These are phyloP conservation scores for Penicillium parvum DNA, from an alignment of 495 filamentous ascomycete species.

Conservation along the genomic window DNA sequence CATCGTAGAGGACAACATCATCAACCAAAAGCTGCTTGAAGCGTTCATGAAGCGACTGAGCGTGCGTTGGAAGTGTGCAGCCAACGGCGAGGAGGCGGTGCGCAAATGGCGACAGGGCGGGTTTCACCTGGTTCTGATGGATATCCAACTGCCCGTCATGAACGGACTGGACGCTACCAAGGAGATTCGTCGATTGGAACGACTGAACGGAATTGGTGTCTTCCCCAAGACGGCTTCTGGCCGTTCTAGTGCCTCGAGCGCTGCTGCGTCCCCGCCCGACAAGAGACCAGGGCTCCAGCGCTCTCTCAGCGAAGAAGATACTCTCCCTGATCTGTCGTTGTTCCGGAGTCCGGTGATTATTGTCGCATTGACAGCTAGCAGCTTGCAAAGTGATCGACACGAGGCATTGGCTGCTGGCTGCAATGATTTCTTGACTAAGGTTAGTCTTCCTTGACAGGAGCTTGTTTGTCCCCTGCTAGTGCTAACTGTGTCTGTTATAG, in stretches of 20 bases:
- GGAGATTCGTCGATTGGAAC: constrained; percentile 87
- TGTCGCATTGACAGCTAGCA: constrained; percentile 90
- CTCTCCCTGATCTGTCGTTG: constrained; percentile 57
- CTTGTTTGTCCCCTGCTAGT: background rate
- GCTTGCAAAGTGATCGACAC: constrained; percentile 88
- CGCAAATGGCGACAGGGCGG: constrained; percentile 88
- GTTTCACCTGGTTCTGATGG: constrained; percentile 98
- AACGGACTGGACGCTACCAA: constrained; percentile 94
- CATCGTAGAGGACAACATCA: constrained; percentile 97
- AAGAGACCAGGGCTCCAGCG: constrained; percentile 23
- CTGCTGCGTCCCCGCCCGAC: constrained; percentile 22
- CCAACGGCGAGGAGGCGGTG: constrained; percentile 90
- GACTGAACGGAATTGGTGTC: constrained; percentile 84
- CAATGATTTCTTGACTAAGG: constrained; percentile 98
- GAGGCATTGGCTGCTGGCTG: constrained; percentile 94
- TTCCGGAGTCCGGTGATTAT: constrained; percentile 98
- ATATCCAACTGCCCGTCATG: constrained; percentile 98
- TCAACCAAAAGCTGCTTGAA: constrained; percentile 89
- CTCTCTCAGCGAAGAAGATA: constrained; percentile 54
- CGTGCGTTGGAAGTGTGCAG: constrained; percentile 95
- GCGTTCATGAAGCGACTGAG: constrained; percentile 95
- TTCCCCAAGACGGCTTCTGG: constrained; percentile 56
- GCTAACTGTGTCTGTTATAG: constrained; percentile 40
- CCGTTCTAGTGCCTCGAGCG: constrained; percentile 33
- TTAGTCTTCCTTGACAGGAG: constrained; percentile 27